Percentiles rank a stretch among this genome's conserved stretches.
Evolutionary conservation across 75 land plant genomes (phyloP).

Genomic region (Adiantum capillusveneris): DNA sequence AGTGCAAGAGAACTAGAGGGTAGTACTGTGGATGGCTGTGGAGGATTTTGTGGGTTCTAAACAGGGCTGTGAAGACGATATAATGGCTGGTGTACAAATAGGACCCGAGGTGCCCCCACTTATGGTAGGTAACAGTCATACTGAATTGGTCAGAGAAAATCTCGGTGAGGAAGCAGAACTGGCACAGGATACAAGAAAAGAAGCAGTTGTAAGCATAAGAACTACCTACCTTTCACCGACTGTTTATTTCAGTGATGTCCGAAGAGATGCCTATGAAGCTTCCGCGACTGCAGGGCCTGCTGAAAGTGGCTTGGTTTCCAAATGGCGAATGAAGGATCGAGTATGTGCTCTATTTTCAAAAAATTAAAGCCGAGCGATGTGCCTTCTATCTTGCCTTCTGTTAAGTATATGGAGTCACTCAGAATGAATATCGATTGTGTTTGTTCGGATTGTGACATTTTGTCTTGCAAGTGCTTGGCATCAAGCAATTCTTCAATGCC

Average conservation of each 20-base stretch:
- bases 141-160: background rate
- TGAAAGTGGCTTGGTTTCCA: slow-evolving; percentile 67
- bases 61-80: background rate
- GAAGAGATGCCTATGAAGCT: slow-evolving; percentile 70
- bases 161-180: background rate
- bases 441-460: too few species aligned
- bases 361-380: too few species aligned
- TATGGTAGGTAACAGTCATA: background rate
- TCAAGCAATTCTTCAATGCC: too few species aligned
- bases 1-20: background rate
- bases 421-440: too few species aligned
- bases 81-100: slow-evolving; percentile 1
- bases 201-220: slow-evolving; percentile 16
- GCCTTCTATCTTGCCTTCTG: too few species aligned
- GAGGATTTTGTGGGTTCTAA: background rate
- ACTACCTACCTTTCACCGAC: slow-evolving; percentile 63
- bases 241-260: slow-evolving; percentile 57
- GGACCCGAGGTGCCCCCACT: background rate
- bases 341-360: slow-evolving; percentile 41
- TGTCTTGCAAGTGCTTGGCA: too few species aligned
- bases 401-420: too few species aligned
- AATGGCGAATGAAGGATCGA: slow-evolving; percentile 92
- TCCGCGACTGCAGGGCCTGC: slow-evolving; percentile 47
- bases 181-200: background rate
- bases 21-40: background rate